Percentiles rank a stretch among this genome's conserved stretches.
These are phyloP conservation scores for Citrus reticulata DNA, from an alignment of 345 rosid genomes.

Conservation along the genomic window DNA sequence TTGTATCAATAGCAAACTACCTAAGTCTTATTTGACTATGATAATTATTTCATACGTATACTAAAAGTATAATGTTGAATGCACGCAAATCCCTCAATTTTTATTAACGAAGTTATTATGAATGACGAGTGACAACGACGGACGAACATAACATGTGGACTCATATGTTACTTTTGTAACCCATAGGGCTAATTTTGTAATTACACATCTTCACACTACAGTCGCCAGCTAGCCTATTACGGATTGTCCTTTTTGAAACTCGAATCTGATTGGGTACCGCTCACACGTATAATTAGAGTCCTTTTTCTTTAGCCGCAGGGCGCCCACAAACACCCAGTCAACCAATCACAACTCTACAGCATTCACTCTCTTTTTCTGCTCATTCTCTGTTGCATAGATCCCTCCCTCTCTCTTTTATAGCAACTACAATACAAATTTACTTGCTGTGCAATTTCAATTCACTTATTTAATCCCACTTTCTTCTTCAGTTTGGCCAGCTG, in stretches of 20 bases:
- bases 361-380: constrained; percentile 33
- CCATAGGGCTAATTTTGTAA: too few relatives aligned
- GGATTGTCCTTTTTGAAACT: constrained; percentile 22
- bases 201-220: not conserved
- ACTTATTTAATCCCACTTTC: not conserved
- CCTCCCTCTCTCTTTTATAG: not conserved
- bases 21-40: too few relatives aligned
- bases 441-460: constrained; percentile 10
- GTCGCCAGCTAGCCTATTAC: constrained; percentile 23
- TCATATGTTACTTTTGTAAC: too few relatives aligned
- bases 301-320: constrained; percentile 3
- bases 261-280: constrained; percentile 26
- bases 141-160: too few relatives aligned
- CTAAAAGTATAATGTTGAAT: too few relatives aligned
- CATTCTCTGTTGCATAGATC: constrained; percentile 18
- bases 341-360: constrained; percentile 77
- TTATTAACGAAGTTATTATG: too few relatives aligned
- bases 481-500: constrained; percentile 4
- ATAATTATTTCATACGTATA: too few relatives aligned
- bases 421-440: not conserved
- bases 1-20: too few relatives aligned
- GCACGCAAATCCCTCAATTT: too few relatives aligned
- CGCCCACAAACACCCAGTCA: constrained; percentile 33
- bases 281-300: not conserved
- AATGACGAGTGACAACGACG: too few relatives aligned